Conservation (phyloP, 2,329 filamentous ascomycete genomes). For the Fusarium tjaetaba region DNA sequence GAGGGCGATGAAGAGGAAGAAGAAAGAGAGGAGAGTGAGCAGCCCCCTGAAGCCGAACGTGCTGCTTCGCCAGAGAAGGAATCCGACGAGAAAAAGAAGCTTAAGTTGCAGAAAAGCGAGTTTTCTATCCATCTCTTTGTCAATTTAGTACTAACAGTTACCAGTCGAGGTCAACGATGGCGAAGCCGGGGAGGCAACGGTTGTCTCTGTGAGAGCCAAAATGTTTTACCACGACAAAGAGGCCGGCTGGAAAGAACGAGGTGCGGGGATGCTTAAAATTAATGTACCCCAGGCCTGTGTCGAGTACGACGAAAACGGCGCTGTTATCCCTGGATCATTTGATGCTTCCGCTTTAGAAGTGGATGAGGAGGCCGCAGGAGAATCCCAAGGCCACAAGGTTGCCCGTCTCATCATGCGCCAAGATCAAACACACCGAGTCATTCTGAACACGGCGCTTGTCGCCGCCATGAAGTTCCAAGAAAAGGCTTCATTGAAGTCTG, state of each 20-base stretch:
- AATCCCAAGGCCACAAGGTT: constrained; percentile 54
- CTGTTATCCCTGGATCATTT: constrained; percentile 62
- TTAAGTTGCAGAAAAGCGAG: constrained; percentile 75
- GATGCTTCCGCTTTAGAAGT: constrained; percentile 63
- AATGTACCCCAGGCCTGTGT: constrained; percentile 73
- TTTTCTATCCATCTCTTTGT: not conserved
- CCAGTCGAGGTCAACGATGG: constrained; percentile 81
- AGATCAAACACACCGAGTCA: constrained; percentile 86
- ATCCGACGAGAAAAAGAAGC: constrained; percentile 71
- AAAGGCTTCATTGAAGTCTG: constrained; percentile 75
- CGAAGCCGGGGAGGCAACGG: constrained; percentile 82
- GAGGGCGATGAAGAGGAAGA: constrained; percentile 55
- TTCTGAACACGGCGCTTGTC: constrained; percentile 85
- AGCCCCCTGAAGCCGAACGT: constrained; percentile 59
- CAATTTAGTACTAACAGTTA: constrained; percentile 40
- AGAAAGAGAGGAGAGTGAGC: constrained; percentile 54
- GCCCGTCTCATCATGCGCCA: constrained; percentile 89
- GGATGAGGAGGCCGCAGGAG: constrained; percentile 50
- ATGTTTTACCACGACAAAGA: constrained; percentile 81
- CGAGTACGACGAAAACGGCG: constrained; percentile 63
- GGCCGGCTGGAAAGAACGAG: constrained; percentile 88
- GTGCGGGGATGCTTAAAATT: constrained; percentile 83
- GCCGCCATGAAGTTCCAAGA: constrained; percentile 83
- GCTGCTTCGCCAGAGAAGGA: constrained; percentile 61
- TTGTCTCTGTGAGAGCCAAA: constrained; percentile 82